Conservation (phyloP, 225 moss, liverwort and hornwort species). For the Climacium dendroides region DNA sequence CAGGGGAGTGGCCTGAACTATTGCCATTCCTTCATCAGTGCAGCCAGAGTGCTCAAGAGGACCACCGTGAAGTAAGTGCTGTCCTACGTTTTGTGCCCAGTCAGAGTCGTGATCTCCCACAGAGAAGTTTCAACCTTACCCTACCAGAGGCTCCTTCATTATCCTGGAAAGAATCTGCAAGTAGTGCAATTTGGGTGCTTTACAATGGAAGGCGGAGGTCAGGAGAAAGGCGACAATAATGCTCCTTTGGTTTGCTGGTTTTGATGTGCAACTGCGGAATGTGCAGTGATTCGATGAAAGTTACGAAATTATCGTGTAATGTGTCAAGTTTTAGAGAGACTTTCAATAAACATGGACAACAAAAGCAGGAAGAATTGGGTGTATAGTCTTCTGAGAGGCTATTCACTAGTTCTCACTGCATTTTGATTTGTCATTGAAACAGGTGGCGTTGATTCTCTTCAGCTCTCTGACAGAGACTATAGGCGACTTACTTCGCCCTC, state of each 20-base stretch:
- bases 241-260: neutral
- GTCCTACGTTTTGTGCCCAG: neutral
- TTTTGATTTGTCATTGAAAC: conserved; percentile 1
- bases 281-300: neutral
- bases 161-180: neutral
- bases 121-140: neutral
- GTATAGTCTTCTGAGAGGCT: neutral
- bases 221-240: neutral
- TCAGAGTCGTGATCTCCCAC: neutral
- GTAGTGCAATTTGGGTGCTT: neutral
- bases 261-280: neutral
- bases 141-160: neutral
- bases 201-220: neutral
- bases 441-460: conserved; percentile 96
- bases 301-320: neutral
- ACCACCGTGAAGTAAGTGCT: conserved; percentile 85
- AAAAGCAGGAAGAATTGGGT: neutral
- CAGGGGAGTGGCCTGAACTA: conserved; percentile 96
- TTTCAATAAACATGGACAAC: neutral
- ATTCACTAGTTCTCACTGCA: neutral
- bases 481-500: conserved; percentile 90
- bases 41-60: conserved; percentile 90
- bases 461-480: conserved; percentile 97
- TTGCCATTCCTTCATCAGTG: conserved; percentile 93
- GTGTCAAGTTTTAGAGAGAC: neutral